Evolutionary conservation across 1,284 basidiomycete genomes (phyloP).

Genomic region (Neonothopanus nambi): DNA sequence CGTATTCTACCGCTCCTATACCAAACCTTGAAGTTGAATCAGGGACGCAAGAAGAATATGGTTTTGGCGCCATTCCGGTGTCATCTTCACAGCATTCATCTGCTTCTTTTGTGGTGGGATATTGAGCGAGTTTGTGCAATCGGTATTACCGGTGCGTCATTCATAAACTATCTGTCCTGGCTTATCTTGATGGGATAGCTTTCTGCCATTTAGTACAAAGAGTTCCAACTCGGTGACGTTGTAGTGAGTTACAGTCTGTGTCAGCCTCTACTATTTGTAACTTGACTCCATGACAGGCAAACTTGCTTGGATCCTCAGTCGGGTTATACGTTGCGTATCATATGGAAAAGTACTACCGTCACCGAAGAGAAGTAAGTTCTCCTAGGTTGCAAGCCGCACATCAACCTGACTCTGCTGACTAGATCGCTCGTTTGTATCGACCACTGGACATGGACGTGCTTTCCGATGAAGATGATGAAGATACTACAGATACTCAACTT

Average conservation of each 20-base stretch:
- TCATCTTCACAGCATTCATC: constrained; percentile 66
- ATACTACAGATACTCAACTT: constrained; percentile 52
- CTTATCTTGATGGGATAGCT: neutral
- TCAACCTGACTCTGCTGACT: constrained; percentile 7
- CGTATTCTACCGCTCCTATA: neutral
- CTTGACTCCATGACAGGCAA: constrained; percentile 54
- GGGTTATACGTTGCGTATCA: constrained; percentile 71
- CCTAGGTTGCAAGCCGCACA: neutral
- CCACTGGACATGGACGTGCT: constrained; percentile 57
- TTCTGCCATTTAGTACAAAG: constrained; percentile 63
- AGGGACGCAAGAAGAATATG: constrained; percentile 76
- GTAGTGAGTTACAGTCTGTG: constrained; percentile 56
- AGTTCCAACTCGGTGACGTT: constrained; percentile 79
- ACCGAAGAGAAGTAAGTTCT: constrained; percentile 64
- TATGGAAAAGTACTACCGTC: constrained; percentile 72
- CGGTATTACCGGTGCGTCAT: constrained; percentile 68
- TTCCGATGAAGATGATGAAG: constrained; percentile 58
- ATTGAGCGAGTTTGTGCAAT: constrained; percentile 85
- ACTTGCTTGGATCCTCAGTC: constrained; percentile 74
- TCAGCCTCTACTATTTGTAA: constrained; percentile 11
- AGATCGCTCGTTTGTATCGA: constrained; percentile 77
- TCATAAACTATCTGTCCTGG: constrained; percentile 13
- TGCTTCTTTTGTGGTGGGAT: constrained; percentile 83
- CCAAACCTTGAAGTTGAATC: neutral
- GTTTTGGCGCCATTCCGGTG: constrained; percentile 80